Evolutionary conservation across 495 filamentous ascomycete genomes (phyloP).

Genomic region (Jackrogersella multiformis): DNA sequence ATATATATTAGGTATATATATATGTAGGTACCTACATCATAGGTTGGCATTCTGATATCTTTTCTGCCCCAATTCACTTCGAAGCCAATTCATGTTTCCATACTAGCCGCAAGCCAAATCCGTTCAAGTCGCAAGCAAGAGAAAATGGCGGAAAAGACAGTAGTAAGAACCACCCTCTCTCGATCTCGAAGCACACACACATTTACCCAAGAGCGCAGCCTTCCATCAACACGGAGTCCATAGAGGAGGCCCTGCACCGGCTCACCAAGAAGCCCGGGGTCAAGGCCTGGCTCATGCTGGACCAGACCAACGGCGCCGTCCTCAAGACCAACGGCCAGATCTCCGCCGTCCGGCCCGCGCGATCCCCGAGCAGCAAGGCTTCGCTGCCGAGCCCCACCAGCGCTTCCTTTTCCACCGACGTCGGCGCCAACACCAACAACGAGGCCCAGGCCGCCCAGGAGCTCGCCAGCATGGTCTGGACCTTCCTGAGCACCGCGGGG

Average conservation of each 20-base stretch:
- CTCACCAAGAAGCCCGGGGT: slow-evolving; percentile 73
- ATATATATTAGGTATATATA: no score
- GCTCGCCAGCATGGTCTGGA: slow-evolving; percentile 69
- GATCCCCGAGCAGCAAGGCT: slow-evolving; percentile 25
- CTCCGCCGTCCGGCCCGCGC: slow-evolving; percentile 54
- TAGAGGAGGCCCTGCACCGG: slow-evolving; percentile 64
- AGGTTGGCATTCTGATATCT: no score
- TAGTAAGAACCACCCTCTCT: slow-evolving; percentile 21
- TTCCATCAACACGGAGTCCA: slow-evolving; percentile 43
- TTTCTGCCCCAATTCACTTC: no score
- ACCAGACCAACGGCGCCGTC: slow-evolving; percentile 67
- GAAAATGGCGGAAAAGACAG: slow-evolving; percentile 39
- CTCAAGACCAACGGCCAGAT: slow-evolving; percentile 68
- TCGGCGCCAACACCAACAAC: slow-evolving; percentile 39
- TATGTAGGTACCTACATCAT: no score
- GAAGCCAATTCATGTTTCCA: slow-evolving; percentile 1
- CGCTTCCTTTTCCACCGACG: slow-evolving; percentile 51
- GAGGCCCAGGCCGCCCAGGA: slow-evolving; percentile 62
- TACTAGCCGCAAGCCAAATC: background rate
- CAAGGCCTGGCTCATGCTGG: slow-evolving; percentile 68
- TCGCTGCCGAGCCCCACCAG: slow-evolving; percentile 47
- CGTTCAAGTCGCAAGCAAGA: background rate
- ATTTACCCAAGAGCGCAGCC: slow-evolving; percentile 24
- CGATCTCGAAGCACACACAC: no score
- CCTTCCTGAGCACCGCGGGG: slow-evolving; percentile 64